A percentile compares a stretch with the other conserved stretches of the same genome.
phyloP scores from a whole-genome alignment of 805 yeast species.

The Yarrowia hollandica region DNA sequence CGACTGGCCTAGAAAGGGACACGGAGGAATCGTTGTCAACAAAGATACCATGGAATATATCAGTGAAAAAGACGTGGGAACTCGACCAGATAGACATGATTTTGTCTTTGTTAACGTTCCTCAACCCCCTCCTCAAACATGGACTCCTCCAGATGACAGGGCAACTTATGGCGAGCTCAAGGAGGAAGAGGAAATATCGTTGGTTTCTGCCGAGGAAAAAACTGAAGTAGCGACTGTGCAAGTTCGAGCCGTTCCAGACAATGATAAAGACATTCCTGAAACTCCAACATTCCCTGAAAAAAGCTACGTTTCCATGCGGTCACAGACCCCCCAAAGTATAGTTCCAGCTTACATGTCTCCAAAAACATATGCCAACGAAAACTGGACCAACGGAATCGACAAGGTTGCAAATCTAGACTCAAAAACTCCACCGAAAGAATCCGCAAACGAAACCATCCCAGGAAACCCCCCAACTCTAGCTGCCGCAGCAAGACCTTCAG shows the following conservation, averaged over 20 bases:
- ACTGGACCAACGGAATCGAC: neutral
- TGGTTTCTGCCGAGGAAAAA: neutral
- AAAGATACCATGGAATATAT: neutral
- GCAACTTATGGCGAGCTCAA: neutral
- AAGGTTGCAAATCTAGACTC: too few relatives aligned
- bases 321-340: neutral
- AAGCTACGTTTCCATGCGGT: neutral
- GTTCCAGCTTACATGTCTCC: neutral
- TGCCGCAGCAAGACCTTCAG: neutral
- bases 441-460: neutral
- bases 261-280: neutral
- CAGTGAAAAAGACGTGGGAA: neutral
- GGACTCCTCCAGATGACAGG: neutral
- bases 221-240: neutral
- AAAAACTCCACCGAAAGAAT: too few relatives aligned
- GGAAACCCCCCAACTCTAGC: neutral
- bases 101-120: neutral
- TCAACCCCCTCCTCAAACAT: neutral
- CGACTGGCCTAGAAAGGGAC: slow-evolving; percentile 56
- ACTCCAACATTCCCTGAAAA: neutral
- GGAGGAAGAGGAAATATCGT: neutral
- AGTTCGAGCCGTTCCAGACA: neutral
- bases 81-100: neutral
- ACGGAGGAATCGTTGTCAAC: slow-evolving; percentile 45
- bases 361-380: neutral